These are phyloP conservation scores for Przewalskia tangutica DNA, from an alignment of 257 asterid genomes.

Conservation along the genomic window DNA sequence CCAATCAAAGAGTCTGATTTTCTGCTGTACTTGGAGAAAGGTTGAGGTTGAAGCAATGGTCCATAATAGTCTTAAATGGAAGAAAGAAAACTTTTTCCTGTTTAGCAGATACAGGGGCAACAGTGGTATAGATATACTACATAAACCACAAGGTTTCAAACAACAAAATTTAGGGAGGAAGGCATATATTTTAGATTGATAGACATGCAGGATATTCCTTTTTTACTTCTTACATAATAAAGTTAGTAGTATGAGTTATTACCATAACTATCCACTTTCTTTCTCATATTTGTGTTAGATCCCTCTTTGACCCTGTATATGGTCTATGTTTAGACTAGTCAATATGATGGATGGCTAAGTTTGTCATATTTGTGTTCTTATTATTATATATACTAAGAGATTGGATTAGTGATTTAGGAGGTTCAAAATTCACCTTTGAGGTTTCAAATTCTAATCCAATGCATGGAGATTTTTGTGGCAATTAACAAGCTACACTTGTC, in stretches of 20 bases:
- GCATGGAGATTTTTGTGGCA: too few species aligned
- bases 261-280: not conserved
- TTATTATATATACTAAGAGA: too few species aligned
- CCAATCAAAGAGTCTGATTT: conserved; percentile 18
- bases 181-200: not conserved
- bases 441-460: too few species aligned
- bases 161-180: not conserved
- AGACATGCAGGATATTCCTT: not conserved
- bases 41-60: not conserved
- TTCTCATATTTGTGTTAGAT: not conserved
- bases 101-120: not conserved
- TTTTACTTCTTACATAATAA: not conserved
- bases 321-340: too few species aligned
- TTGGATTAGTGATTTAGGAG: too few species aligned
- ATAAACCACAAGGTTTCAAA: not conserved
- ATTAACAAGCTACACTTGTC: too few species aligned
- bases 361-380: too few species aligned
- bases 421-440: too few species aligned
- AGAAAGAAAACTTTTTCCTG: not conserved
- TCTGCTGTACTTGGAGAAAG: not conserved
- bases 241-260: not conserved
- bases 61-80: too few species aligned
- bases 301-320: not conserved
- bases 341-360: too few species aligned
- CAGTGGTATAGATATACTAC: not conserved